Conservation (phyloP, 768 basidiomycete species). For the Kwoniella newhampshirensis region DNA sequence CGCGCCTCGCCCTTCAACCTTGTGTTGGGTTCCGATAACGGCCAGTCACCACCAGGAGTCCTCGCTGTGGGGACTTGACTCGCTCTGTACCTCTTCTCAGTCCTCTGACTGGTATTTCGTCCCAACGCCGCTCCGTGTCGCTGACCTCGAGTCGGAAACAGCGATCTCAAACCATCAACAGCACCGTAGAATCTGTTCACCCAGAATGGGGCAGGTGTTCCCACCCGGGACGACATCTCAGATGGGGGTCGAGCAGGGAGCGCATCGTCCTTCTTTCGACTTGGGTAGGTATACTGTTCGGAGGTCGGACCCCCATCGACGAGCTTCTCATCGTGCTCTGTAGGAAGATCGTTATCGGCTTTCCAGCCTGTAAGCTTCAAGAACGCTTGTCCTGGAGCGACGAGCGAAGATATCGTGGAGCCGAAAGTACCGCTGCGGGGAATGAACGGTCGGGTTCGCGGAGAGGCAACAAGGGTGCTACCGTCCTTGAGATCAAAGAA, state of each 20-base stretch:
- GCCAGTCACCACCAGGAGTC: slow-evolving; percentile 15
- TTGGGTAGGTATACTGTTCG: slow-evolving; percentile 28
- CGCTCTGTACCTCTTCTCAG: slow-evolving; percentile 33
- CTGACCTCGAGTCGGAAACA: slow-evolving; percentile 37
- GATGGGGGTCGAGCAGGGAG: not conserved
- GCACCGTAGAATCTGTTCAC: slow-evolving; percentile 34
- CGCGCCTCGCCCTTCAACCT: not conserved
- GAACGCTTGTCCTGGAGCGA: slow-evolving; percentile 44
- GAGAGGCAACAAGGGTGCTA: not conserved
- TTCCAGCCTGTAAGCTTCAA: slow-evolving; percentile 30
- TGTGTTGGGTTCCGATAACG: not conserved
- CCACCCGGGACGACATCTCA: not conserved
- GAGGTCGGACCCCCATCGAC: slow-evolving; percentile 25
- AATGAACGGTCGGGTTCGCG: slow-evolving; percentile 3
- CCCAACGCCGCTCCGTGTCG: slow-evolving; percentile 28
- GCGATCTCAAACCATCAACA: slow-evolving; percentile 20
- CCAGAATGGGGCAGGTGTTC: slow-evolving; percentile 38
- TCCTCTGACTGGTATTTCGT: slow-evolving; percentile 24
- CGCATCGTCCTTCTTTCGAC: not conserved
- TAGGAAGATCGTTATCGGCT: not conserved
- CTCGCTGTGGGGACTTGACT: slow-evolving; percentile 22
- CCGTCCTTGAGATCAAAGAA: slow-evolving; percentile 29
- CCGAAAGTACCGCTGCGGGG: slow-evolving; percentile 37
- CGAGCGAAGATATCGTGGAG: slow-evolving; percentile 32
- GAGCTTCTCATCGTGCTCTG: slow-evolving; percentile 16